Evolutionary conservation across 371 early-diverging fungal species (phyloP).

Genomic region (Smittium mucronatum): DNA sequence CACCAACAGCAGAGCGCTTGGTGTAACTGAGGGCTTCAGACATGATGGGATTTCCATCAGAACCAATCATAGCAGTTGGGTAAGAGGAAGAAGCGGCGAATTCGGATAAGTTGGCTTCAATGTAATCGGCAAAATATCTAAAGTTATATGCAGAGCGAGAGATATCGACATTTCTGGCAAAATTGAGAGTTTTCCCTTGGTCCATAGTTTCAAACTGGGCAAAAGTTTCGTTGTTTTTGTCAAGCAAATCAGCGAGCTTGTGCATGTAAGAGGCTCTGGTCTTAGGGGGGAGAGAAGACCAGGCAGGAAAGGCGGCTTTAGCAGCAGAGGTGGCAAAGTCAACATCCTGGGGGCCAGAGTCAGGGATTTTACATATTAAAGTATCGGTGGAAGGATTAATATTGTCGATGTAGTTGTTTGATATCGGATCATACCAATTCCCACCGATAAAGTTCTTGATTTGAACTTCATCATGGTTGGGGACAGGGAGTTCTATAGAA

Average conservation of each 20-base stretch:
- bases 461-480: slow-evolving; percentile 1
- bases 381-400: slow-evolving; percentile 46
- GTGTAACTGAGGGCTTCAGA: slow-evolving; percentile 28
- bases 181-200: slow-evolving; percentile 49
- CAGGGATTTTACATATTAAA: slow-evolving; percentile 35
- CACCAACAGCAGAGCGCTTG: slow-evolving; percentile 47
- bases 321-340: slow-evolving; percentile 53
- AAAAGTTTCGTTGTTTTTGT: slow-evolving; percentile 33
- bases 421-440: slow-evolving; percentile 32
- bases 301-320: slow-evolving; percentile 41
- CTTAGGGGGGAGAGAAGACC: slow-evolving; percentile 39
- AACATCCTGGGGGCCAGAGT: slow-evolving; percentile 46
- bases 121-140: slow-evolving; percentile 49
- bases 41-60: slow-evolving; percentile 6
- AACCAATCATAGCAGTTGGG: slow-evolving; percentile 13
- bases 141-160: slow-evolving; percentile 53
- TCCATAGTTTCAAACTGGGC: slow-evolving; percentile 42
- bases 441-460: slow-evolving; percentile 49
- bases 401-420: slow-evolving; percentile 39
- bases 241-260: slow-evolving; percentile 49
- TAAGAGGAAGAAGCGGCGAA: slow-evolving; percentile 15
- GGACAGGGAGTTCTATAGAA: not conserved
- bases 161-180: slow-evolving; percentile 49
- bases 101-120: slow-evolving; percentile 28
- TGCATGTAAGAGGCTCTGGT: slow-evolving; percentile 38